Conservation (phyloP, 2,329 filamentous ascomycete genomes). For the Cadophora malorum region DNA sequence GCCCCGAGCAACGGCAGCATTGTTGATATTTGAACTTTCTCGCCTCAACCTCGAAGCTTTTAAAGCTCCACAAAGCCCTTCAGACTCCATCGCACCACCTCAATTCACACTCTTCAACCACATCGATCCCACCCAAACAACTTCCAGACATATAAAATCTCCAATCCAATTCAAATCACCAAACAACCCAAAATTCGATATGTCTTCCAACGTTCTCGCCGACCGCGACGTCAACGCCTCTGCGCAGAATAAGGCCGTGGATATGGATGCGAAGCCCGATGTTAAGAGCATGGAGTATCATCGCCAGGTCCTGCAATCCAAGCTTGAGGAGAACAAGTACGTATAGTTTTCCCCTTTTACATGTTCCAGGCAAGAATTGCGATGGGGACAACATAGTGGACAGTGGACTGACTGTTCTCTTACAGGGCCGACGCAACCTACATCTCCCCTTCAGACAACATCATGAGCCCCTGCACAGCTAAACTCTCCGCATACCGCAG, state of each 20-base stretch:
- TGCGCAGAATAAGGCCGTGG: slow-evolving; percentile 43
- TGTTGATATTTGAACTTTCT: slow-evolving; percentile 16
- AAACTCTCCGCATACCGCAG: slow-evolving; percentile 82
- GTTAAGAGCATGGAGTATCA: slow-evolving; percentile 79
- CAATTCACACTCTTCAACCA: slow-evolving; percentile 5
- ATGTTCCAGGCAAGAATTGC: neutral
- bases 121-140: slow-evolving; percentile 17
- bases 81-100: slow-evolving; percentile 12
- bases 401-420: slow-evolving; percentile 29
- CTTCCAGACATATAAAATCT: slow-evolving; percentile 1
- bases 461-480: slow-evolving; percentile 85
- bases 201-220: slow-evolving; percentile 67
- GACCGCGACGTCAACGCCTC: slow-evolving; percentile 70
- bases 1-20: slow-evolving; percentile 10
- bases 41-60: slow-evolving; percentile 11
- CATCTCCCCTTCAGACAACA: slow-evolving; percentile 84
- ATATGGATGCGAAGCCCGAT: slow-evolving; percentile 49
- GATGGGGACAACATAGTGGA: neutral
- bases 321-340: slow-evolving; percentile 72
- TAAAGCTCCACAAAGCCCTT: slow-evolving; percentile 11
- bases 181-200: slow-evolving; percentile 44
- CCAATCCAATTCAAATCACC: slow-evolving; percentile 10
- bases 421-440: slow-evolving; percentile 54
- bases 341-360: slow-evolving; percentile 42
- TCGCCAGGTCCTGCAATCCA: slow-evolving; percentile 75